Evolutionary conservation across 2,329 filamentous ascomycete genomes (phyloP).

Genomic region (Aureobasidium mangrovei): DNA sequence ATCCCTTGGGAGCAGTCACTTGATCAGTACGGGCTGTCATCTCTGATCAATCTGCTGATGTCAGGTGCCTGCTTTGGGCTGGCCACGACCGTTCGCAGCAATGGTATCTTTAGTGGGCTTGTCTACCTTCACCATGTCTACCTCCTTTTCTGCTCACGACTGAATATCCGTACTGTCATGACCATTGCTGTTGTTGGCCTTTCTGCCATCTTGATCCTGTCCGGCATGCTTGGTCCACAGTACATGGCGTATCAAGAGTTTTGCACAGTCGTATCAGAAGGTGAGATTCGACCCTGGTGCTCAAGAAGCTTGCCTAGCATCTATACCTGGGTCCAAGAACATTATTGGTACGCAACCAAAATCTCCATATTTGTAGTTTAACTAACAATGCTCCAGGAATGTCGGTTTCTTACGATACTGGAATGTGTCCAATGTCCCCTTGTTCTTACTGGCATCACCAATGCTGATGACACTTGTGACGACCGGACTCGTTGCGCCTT

Average conservation of each 20-base stretch:
- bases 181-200: conserved; percentile 40
- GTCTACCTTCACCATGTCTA: conserved; percentile 52
- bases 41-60: conserved; percentile 12
- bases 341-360: conserved; percentile 63
- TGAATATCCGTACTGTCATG: conserved; percentile 21
- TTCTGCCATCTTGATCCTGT: conserved; percentile 58
- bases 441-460: conserved; percentile 77
- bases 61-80: conserved; percentile 50
- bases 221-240: conserved; percentile 66
- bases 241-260: conserved; percentile 63
- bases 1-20: not conserved
- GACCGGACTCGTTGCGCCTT: conserved; percentile 41
- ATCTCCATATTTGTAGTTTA: not conserved
- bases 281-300: conserved; percentile 61
- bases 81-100: conserved; percentile 69
- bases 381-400: conserved; percentile 50
- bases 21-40: not conserved
- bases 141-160: not conserved
- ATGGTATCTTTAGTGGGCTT: conserved; percentile 75
- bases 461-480: conserved; percentile 59
- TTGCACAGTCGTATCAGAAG: conserved; percentile 41
- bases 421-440: conserved; percentile 73
- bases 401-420: conserved; percentile 85
- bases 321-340: conserved; percentile 77
- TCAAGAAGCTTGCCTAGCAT: conserved; percentile 66